These are phyloP conservation scores for Coemansia sp. DNA, from an alignment of 371 early-diverging fungal genomes.

Conservation along the genomic window DNA sequence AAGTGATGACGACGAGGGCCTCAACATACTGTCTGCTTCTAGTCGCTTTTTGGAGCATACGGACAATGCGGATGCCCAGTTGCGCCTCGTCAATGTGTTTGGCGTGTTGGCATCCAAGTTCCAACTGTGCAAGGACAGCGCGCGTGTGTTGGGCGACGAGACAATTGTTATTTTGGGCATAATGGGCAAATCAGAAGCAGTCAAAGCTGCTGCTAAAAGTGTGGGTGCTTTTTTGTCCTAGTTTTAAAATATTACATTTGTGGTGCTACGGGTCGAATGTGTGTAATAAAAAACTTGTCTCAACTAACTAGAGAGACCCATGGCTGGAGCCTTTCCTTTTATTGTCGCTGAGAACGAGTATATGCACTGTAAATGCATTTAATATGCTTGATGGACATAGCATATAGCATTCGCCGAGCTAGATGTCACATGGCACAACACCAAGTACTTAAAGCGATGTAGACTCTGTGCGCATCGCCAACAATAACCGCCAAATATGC, in stretches of 20 bases:
- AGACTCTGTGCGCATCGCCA: not conserved
- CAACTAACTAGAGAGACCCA: no score
- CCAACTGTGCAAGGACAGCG: slow-evolving; percentile 50
- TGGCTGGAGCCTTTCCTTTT: no score
- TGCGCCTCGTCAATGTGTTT: slow-evolving; percentile 38
- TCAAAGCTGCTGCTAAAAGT: slow-evolving; percentile 24
- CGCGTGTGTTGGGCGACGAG: slow-evolving; percentile 44
- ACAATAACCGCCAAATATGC: slow-evolving; percentile 18
- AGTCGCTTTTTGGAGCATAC: slow-evolving; percentile 32
- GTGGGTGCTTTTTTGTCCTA: slow-evolving; percentile 25
- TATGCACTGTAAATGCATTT: no score
- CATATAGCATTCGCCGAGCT: no score
- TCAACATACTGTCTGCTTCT: slow-evolving; percentile 28
- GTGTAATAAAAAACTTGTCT: no score
- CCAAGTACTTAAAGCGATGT: not conserved
- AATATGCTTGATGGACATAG: no score
- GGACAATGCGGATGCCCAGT: slow-evolving; percentile 34
- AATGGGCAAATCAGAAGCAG: slow-evolving; percentile 27
- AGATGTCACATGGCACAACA: no score
- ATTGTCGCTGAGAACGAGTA: no score
- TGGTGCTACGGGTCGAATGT: no score
- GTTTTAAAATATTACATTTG: no score
- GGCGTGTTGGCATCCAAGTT: slow-evolving; percentile 41
- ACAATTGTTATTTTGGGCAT: slow-evolving; percentile 39
- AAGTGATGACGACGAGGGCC: slow-evolving; percentile 37